These are phyloP conservation scores for Xylaria palmicola DNA, from an alignment of 495 filamentous ascomycete species.

Conservation along the genomic window DNA sequence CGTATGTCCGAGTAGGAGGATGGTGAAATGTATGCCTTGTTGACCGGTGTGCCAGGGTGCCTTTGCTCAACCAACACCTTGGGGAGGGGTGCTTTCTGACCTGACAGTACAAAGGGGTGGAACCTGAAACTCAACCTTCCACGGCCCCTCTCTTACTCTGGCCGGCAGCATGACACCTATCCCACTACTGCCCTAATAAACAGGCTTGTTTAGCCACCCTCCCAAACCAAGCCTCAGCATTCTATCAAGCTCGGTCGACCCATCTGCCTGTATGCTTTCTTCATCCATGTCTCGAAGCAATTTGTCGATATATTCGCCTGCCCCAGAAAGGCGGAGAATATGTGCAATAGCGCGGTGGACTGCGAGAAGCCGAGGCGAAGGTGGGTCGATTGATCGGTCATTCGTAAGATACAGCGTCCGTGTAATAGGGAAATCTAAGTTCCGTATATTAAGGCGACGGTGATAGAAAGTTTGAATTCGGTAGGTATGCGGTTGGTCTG, in stretches of 20 bases:
- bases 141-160: not conserved
- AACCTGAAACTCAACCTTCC: not conserved
- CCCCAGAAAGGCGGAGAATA: conserved; percentile 37
- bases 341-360: conserved; percentile 36
- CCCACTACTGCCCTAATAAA: too few relatives aligned
- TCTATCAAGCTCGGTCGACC: conserved; percentile 23
- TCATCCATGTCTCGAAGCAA: conserved; percentile 31
- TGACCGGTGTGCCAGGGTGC: not conserved
- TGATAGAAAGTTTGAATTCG: conserved; percentile 19
- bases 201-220: not conserved
- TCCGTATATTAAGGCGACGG: not conserved
- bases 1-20: not conserved
- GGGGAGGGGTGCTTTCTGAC: not conserved
- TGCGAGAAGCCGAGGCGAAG: conserved; percentile 30
- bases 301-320: conserved; percentile 32
- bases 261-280: conserved; percentile 24
- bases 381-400: conserved; percentile 31
- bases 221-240: conserved; percentile 24
- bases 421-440: conserved; percentile 21
- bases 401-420: conserved; percentile 25
- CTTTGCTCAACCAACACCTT: not conserved
- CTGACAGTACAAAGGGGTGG: not conserved
- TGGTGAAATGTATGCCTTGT: not conserved
- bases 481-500: conserved; percentile 21
- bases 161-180: too few relatives aligned